phyloP scores from a whole-genome alignment of 495 filamentous ascomycete species.

The Penicillium atrosanguineum region DNA sequence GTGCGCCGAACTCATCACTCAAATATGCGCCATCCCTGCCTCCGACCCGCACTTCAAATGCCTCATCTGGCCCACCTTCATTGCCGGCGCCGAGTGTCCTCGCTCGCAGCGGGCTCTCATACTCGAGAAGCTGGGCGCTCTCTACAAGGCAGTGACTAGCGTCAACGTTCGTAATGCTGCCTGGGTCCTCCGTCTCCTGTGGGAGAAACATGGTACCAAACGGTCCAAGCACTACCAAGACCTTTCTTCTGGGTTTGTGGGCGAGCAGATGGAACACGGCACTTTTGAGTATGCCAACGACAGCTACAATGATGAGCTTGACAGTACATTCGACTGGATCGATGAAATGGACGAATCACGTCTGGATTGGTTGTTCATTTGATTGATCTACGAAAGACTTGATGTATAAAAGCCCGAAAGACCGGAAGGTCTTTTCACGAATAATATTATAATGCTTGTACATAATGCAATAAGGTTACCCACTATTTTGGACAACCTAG shows the following conservation, averaged over 20 bases:
- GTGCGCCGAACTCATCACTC: slow-evolving; percentile 35
- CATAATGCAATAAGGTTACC: slow-evolving; percentile 3
- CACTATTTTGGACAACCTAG: too few relatives aligned
- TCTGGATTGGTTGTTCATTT: slow-evolving; percentile 49
- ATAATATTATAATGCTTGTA: slow-evolving; percentile 10
- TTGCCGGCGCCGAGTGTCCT: slow-evolving; percentile 44
- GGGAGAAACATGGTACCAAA: slow-evolving; percentile 42
- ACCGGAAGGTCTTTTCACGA: background rate
- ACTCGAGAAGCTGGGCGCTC: slow-evolving; percentile 32
- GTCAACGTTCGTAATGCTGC: slow-evolving; percentile 48
- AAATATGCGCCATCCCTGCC: slow-evolving; percentile 35
- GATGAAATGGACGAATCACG: slow-evolving; percentile 44
- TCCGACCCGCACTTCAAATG: slow-evolving; percentile 49
- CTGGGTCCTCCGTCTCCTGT: slow-evolving; percentile 47
- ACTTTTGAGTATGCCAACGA: background rate
- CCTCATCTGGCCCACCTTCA: slow-evolving; percentile 49
- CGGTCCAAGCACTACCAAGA: slow-evolving; percentile 11
- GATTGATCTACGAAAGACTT: slow-evolving; percentile 5
- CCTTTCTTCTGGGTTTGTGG: background rate
- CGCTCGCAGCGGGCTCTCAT: slow-evolving; percentile 35
- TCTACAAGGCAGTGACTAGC: slow-evolving; percentile 42
- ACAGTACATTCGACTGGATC: slow-evolving; percentile 44
- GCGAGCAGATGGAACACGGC: background rate
- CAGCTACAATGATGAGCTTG: slow-evolving; percentile 12
- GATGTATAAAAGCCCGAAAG: slow-evolving; percentile 1